Evolutionary conservation across 495 filamentous ascomycete genomes (phyloP).

Genomic region (Penicillium malachiteum): DNA sequence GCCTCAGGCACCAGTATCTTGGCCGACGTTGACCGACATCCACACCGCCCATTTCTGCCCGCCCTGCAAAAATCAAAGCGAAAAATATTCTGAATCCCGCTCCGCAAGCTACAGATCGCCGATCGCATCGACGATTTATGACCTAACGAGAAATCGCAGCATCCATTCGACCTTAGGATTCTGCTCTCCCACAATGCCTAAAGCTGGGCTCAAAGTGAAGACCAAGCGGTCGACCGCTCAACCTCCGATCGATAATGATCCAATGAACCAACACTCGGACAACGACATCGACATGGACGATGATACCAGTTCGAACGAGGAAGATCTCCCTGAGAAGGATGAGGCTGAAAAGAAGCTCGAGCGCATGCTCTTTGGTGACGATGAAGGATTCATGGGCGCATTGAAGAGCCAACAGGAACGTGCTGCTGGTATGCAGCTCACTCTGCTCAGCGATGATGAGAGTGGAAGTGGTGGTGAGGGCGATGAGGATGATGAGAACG

Average conservation of each 20-base stretch:
- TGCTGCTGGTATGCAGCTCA: constrained; percentile 33
- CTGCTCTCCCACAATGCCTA: constrained; percentile 28
- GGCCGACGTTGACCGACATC: constrained; percentile 9
- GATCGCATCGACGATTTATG: constrained; percentile 11
- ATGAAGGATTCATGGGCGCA: constrained; percentile 71
- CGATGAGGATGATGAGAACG: constrained; percentile 27
- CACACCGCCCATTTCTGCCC: constrained; percentile 27
- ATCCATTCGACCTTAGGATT: background rate
- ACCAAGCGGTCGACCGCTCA: constrained; percentile 25
- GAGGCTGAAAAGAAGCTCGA: constrained; percentile 81
- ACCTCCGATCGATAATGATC: constrained; percentile 26
- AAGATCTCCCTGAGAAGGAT: constrained; percentile 63
- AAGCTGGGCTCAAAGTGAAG: constrained; percentile 35
- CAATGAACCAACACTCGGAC: constrained; percentile 17
- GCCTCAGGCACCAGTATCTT: constrained; percentile 1
- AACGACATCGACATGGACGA: constrained; percentile 34
- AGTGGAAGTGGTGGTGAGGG: constrained; percentile 31
- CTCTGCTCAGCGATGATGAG: constrained; percentile 33
- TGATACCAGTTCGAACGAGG: constrained; percentile 36
- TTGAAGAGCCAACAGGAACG: constrained; percentile 51
- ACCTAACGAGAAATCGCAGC: background rate
- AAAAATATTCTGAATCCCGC: constrained; percentile 32
- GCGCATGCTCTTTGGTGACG: constrained; percentile 80
- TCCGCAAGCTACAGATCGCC: constrained; percentile 17
- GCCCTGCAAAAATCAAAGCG: constrained; percentile 26